Base-by-base conservation (phyloP, 2,329 filamentous ascomycete species). In the Camptophora hylomeconis region DNA sequence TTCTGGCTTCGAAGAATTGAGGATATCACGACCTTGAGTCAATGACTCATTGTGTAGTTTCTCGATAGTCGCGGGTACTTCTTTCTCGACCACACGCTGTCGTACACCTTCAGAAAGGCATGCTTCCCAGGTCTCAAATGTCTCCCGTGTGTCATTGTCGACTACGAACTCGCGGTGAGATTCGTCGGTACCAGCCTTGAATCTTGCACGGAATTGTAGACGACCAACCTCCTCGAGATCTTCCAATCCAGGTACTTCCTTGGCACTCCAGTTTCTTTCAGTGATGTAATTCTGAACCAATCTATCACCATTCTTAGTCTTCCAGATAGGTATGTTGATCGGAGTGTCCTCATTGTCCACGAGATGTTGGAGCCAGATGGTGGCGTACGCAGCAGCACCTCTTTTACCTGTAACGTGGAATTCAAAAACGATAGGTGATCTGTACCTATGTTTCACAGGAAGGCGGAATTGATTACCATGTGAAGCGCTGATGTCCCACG, bases 241-340 rank as follows among this genome's bases (percentile, higher is more conserved):
- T 35, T 75, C 68, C 2, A 93, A 64, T 24, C 84, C 80, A 0
- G 81, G 78, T 8, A 82, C 56, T 14, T 56, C 49, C 31, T 63
- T 67, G 2, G 67, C 57, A 7, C 63, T 56, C 50, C 69, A 75
- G 47, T 89, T 92, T 11, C 75, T 65, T 36, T 84, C 73, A 0
- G 82, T 92, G 45, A 94, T 79, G 53, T 87, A 94, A 50, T 93
- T 95, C 49, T 95, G 87, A 1, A 80, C 81, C 7, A 95, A 62
- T 4, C 87, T 73, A 36, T 70, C 61, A 0, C 75, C 65, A 33
- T 80, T 79, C 43, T 79, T 67, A 14, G 84, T 92, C 28, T 69
- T 75, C 80, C 84, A 95, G 33, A 98, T 78, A 0, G 87, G 89
- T n/a, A 95, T 65, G 40, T 89, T 79, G 45, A 94, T 76, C 9